Evolutionary conservation across 805 yeast species (phyloP).

Genomic region (Myxozyma geophila): DNA sequence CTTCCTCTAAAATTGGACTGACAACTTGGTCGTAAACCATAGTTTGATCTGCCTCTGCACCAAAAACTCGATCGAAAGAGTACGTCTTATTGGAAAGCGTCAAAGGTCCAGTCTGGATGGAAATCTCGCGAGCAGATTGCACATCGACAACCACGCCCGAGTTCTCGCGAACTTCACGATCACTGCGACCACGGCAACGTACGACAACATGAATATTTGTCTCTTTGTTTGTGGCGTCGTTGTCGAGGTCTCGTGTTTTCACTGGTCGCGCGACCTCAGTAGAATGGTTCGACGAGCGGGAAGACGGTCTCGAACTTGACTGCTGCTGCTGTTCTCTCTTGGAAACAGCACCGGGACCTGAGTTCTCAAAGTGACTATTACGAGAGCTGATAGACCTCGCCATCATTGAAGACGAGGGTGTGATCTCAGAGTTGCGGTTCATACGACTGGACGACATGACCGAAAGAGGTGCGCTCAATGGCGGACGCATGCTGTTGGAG

Average conservation of each 20-base stretch:
- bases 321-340: slow-evolving; percentile 18
- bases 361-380: slow-evolving; percentile 1
- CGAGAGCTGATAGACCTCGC: slow-evolving; percentile 6
- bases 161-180: slow-evolving; percentile 60
- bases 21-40: slow-evolving; percentile 71
- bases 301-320: slow-evolving; percentile 8
- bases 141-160: slow-evolving; percentile 65
- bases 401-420: slow-evolving; percentile 8
- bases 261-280: slow-evolving; percentile 14
- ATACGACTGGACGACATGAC: slow-evolving; percentile 25
- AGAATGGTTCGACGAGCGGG: slow-evolving; percentile 4
- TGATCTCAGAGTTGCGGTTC: slow-evolving; percentile 29
- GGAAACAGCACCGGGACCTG: neutral
- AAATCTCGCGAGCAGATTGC: slow-evolving; percentile 54
- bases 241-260: neutral
- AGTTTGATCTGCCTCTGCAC: slow-evolving; percentile 77
- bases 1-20: slow-evolving; percentile 63
- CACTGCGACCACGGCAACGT: slow-evolving; percentile 65
- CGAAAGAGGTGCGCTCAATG: slow-evolving; percentile 28
- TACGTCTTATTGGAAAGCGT: slow-evolving; percentile 56
- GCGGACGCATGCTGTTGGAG: slow-evolving; percentile 34
- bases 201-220: slow-evolving; percentile 65
- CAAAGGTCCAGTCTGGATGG: slow-evolving; percentile 52
- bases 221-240: slow-evolving; percentile 38
- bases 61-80: slow-evolving; percentile 79